These are phyloP conservation scores for Flaveria linearis DNA, from an alignment of 129 eudicot species.

Conservation along the genomic window DNA sequence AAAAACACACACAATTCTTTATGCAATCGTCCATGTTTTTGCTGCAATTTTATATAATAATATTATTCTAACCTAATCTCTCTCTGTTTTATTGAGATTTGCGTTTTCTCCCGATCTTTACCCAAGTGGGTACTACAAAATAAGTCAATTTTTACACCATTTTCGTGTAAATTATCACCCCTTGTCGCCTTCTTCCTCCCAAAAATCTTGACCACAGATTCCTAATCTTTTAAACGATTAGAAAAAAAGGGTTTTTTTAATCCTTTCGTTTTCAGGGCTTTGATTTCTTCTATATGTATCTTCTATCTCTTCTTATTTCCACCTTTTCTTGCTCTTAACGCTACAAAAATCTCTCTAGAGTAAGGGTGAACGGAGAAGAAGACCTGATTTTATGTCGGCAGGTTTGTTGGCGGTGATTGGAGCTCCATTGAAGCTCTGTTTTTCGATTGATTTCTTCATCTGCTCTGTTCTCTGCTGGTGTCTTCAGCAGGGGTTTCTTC, in stretches of 20 bases:
- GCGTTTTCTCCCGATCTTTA: constrained; percentile 9
- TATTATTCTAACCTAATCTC: constrained; percentile 1
- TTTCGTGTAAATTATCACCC: constrained; percentile 4
- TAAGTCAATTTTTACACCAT: neutral
- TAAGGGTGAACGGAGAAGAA: constrained; percentile 15
- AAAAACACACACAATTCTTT: constrained; percentile 32
- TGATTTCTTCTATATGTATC: constrained; percentile 35
- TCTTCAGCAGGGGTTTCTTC: constrained; percentile 51
- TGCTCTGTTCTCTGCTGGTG: constrained; percentile 54
- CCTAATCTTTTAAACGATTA: constrained; percentile 45
- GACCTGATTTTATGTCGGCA: constrained; percentile 74
- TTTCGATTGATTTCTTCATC: constrained; percentile 19
- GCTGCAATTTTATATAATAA: constrained; percentile 8
- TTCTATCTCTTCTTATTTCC: constrained; percentile 30
- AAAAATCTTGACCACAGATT: constrained; percentile 43
- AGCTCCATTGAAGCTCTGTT: constrained; percentile 58
- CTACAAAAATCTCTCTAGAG: constrained; percentile 3
- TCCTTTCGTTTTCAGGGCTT: constrained; percentile 9
- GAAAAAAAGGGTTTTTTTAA: constrained; percentile 7
- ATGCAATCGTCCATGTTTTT: constrained; percentile 26
- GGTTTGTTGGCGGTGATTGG: constrained; percentile 48
- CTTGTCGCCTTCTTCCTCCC: constrained; percentile 30
- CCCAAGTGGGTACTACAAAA: neutral
- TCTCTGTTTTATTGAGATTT: constrained; percentile 38
- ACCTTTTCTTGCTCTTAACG: constrained; percentile 27